phyloP scores from a whole-genome alignment of 2,329 filamentous ascomycete species.

The Hypoxylon sp. region DNA sequence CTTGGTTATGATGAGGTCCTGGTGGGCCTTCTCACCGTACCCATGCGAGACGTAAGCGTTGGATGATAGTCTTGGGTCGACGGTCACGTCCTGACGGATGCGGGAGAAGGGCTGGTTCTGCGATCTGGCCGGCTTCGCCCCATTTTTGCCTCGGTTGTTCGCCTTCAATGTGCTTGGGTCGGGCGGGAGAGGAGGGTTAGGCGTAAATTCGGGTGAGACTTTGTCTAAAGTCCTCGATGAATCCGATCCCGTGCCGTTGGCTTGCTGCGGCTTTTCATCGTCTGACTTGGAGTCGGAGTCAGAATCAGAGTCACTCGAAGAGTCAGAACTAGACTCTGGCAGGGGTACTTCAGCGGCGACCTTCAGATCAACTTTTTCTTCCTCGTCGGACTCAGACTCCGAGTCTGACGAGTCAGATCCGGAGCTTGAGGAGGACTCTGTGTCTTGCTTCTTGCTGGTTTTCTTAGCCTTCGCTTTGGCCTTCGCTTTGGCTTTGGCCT shows the following conservation, averaged over 20 bases:
- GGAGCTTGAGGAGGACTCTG: constrained; percentile 42
- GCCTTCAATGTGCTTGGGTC: constrained; percentile 57
- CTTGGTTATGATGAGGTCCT: constrained; percentile 87
- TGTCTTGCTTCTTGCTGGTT: constrained; percentile 14
- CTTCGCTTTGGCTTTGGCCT: constrained; percentile 35
- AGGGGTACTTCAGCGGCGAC: constrained; percentile 52
- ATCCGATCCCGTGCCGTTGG: constrained; percentile 49
- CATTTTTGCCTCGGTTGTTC: constrained; percentile 47
- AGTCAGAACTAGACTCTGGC: constrained; percentile 53
- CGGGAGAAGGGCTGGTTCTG: constrained; percentile 78
- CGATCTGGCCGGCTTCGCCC: constrained; percentile 55
- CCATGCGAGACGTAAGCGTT: constrained; percentile 86
- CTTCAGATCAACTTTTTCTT: constrained; percentile 42
- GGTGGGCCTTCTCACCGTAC: constrained; percentile 88
- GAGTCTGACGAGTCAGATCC: constrained; percentile 53
- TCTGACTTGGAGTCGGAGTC: constrained; percentile 46
- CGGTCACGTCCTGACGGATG: constrained; percentile 72
- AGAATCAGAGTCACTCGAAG: constrained; percentile 52
- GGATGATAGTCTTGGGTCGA: constrained; percentile 74
- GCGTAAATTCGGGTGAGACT: constrained; percentile 59
- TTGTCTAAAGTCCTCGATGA: constrained; percentile 60
- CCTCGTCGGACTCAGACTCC: constrained; percentile 48
- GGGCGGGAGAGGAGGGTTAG: constrained; percentile 61
- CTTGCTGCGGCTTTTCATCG: constrained; percentile 42
- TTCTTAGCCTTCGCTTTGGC: constrained; percentile 15